These are phyloP conservation scores for Kwoniella sp. DNA, from an alignment of 768 basidiomycete species.

Conservation along the genomic window DNA sequence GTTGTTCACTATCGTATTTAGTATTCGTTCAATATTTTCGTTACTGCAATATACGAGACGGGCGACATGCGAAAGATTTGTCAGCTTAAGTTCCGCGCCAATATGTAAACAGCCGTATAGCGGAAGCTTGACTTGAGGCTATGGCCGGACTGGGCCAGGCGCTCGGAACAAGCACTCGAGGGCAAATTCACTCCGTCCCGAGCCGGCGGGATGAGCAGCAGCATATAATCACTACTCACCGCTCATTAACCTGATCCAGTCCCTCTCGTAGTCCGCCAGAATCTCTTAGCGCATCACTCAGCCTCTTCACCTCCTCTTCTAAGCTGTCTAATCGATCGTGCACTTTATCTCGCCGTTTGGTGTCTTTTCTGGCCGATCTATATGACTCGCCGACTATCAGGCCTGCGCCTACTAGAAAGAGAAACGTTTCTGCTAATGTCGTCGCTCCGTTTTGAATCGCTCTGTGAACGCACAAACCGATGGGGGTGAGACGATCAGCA, in stretches of 20 bases:
- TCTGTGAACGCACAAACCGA: conserved; percentile 22
- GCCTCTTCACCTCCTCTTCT: conserved; percentile 34
- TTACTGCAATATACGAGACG: too few species aligned
- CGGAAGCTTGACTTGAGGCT: too few species aligned
- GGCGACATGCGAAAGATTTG: not conserved
- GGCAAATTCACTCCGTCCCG: too few species aligned
- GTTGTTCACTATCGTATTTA: conserved; percentile 45
- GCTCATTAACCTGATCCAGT: conserved; percentile 31
- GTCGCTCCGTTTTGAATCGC: conserved; percentile 56
- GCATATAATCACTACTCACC: conserved; percentile 27
- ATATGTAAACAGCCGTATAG: not conserved
- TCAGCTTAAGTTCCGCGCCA: not conserved
- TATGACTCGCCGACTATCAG: conserved; percentile 52
- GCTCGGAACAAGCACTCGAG: too few species aligned
- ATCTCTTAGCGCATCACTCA: conserved; percentile 25
- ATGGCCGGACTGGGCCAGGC: not conserved
- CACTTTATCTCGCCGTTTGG: conserved; percentile 48
- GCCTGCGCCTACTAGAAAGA: conserved; percentile 52
- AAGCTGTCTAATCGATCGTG: conserved; percentile 41
- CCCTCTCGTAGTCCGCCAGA: conserved; percentile 13
- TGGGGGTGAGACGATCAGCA: not conserved
- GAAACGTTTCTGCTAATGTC: conserved; percentile 53
- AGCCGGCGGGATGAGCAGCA: not conserved
- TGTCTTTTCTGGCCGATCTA: conserved; percentile 45
- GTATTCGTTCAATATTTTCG: conserved; percentile 36